Evolutionary conservation across 805 yeast genomes (phyloP), one percentile per base, ranked within the genome.

Genomic region (Candida alai): DNA sequence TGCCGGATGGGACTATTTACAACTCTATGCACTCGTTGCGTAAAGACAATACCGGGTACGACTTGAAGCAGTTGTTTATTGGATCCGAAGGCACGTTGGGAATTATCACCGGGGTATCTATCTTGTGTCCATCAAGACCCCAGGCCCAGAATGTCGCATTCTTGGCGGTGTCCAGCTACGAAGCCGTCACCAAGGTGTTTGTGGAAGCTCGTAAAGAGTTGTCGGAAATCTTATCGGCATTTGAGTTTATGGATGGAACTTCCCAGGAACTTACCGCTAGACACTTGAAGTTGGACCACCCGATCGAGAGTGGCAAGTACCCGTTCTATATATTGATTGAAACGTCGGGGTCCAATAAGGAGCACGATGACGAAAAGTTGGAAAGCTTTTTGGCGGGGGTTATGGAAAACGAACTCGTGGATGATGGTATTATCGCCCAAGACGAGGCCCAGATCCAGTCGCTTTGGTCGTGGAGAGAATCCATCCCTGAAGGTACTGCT

Each of bases 401-500:
- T 11, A 84, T 93, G 87, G 96, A 84, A 58, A 73, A 76, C 19
- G 97, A 82, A 33, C 57, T 79, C 30, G 89, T 93, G 20, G 68
- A 71, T n/a, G 97, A 93, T 58, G 98, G 98, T 52, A 89, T 87
- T 25, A 84, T 93, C 44, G 96, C 98, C 6, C 96, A 88, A 59
- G 97, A 89, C 57, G 96, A 86, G 62, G 70, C 93, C 2, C 97
- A 93, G 60, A 62, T 85, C 40, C 70, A 69, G 41, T 78, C 78
- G 36, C 71, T 93, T 48, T 93, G 98, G 98, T 67, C 79, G 21
- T 93, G 97, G 97, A 80, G 98, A 65, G 98, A 93, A 62, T 74
- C 82, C 42, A 78, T 90, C 43, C 87, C 96, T 25, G 98, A 93
- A 64, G 89, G 96, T 5, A 73, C 85, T 5, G 82, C 84, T 32